Evolutionary conservation across 2,329 filamentous ascomycete species (phyloP).

Genomic region (Alternaria burnsii): DNA sequence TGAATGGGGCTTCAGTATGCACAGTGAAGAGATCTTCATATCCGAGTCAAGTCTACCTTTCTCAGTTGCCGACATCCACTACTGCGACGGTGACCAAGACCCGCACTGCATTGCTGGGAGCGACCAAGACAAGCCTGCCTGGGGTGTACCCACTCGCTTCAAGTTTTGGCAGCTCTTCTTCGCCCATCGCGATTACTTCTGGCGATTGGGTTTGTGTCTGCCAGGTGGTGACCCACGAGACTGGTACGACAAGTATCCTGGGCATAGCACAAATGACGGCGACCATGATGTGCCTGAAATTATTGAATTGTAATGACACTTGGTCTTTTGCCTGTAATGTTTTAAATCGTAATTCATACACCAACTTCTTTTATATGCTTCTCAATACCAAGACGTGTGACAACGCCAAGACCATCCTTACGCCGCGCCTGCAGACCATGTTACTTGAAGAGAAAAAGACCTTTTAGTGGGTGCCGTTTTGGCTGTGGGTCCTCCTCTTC

Average conservation of each 20-base stretch:
- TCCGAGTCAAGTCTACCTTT: constrained; percentile 75
- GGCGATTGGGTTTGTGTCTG: constrained; percentile 87
- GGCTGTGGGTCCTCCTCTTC: constrained; percentile 67
- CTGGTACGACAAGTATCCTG: constrained; percentile 64
- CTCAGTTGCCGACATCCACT: constrained; percentile 69
- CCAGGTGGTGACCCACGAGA: constrained; percentile 78
- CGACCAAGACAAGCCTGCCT: constrained; percentile 34
- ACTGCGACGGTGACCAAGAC: constrained; percentile 78
- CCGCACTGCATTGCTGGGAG: constrained; percentile 73
- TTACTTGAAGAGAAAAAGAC: neutral
- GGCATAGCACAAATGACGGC: constrained; percentile 22
- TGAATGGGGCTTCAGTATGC: constrained; percentile 88
- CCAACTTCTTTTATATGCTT: neutral
- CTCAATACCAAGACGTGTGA: neutral
- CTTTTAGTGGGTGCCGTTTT: constrained; percentile 41
- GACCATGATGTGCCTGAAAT: constrained; percentile 25
- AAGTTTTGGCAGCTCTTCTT: constrained; percentile 94
- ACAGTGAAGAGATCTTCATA: constrained; percentile 90
- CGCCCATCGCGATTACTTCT: constrained; percentile 96
- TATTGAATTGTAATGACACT: constrained; percentile 25
- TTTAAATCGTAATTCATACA: constrained; percentile 7
- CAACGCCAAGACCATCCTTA: constrained; percentile 14
- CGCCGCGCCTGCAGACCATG: constrained; percentile 4
- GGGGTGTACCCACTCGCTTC: constrained; percentile 63
- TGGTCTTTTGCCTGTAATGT: neutral